phyloP scores from a whole-genome alignment of 306 rosid species.

The Trifolium dubium region DNA sequence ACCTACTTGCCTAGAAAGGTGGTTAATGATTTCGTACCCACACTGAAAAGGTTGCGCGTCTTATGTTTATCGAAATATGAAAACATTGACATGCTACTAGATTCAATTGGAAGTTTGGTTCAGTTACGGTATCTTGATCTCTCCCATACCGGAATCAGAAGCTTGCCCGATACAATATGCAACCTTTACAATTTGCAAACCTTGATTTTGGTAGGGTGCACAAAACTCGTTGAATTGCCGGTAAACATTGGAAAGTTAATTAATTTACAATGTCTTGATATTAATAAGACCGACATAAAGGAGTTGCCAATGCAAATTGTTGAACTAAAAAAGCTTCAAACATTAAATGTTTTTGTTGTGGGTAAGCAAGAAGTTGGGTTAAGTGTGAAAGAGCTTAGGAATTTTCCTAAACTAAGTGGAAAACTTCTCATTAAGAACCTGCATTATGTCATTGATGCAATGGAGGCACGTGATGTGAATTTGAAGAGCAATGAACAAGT shows the following conservation, averaged over 20 bases:
- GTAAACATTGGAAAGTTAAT: neutral
- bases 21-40: neutral
- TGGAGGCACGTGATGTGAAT: neutral
- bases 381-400: neutral
- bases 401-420: neutral
- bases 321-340: neutral
- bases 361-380: neutral
- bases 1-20: neutral
- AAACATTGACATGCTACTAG: neutral
- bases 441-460: neutral
- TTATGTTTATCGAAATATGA: neutral
- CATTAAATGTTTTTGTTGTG: neutral
- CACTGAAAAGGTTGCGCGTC: neutral
- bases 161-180: neutral
- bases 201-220: neutral
- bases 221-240: neutral
- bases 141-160: neutral
- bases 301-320: neutral
- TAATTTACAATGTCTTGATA: neutral
- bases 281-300: neutral
- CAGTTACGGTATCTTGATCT: conserved; percentile 8
- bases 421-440: neutral
- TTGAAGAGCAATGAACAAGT: neutral
- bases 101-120: conserved; percentile 6
- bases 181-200: conserved; percentile 16